A percentile compares a stretch with the other conserved stretches of the same genome.
These are phyloP conservation scores for Dalbergia cultrata DNA, from an alignment of 306 rosid species.

Conservation along the genomic window DNA sequence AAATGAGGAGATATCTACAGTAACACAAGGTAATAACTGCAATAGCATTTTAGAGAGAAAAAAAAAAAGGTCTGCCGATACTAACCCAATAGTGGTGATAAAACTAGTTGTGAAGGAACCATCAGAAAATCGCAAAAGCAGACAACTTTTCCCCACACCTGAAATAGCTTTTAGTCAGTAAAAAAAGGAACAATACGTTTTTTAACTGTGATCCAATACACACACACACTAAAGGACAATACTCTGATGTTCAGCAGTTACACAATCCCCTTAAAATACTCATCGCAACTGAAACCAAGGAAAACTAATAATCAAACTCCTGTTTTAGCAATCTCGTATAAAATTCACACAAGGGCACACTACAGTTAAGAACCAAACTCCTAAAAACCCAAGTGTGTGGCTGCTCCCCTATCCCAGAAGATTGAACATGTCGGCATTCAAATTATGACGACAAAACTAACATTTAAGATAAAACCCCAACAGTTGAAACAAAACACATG, in stretches of 20 bases:
- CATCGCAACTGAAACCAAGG: constrained; percentile 9
- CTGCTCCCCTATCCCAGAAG: neutral
- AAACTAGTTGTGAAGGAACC: constrained; percentile 94
- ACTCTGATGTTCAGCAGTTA: neutral
- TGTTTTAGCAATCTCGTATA: neutral
- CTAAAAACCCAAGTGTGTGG: constrained; percentile 8
- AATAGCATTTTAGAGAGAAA: neutral
- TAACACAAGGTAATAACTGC: constrained; percentile 9
- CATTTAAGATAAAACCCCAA: neutral
- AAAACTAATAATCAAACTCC: neutral
- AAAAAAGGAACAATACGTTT: neutral
- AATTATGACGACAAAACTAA: neutral
- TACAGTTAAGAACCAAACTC: neutral
- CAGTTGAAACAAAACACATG: neutral
- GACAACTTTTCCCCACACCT: constrained; percentile 97
- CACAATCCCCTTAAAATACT: neutral
- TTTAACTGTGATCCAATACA: constrained; percentile 8
- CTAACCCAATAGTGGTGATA: constrained; percentile 95
- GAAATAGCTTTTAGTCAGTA: constrained; percentile 46
- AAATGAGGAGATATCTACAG: neutral
- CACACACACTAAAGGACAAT: constrained; percentile 1
- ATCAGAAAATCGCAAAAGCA: constrained; percentile 94
- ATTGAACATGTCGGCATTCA: neutral
- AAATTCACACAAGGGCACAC: too few relatives aligned
- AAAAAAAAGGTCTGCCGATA: constrained; percentile 30